A percentile compares a stretch with the other conserved stretches of the same genome.
Conservation (phyloP, 2,329 filamentous ascomycete genomes). For the Alternaria ethzedia region DNA sequence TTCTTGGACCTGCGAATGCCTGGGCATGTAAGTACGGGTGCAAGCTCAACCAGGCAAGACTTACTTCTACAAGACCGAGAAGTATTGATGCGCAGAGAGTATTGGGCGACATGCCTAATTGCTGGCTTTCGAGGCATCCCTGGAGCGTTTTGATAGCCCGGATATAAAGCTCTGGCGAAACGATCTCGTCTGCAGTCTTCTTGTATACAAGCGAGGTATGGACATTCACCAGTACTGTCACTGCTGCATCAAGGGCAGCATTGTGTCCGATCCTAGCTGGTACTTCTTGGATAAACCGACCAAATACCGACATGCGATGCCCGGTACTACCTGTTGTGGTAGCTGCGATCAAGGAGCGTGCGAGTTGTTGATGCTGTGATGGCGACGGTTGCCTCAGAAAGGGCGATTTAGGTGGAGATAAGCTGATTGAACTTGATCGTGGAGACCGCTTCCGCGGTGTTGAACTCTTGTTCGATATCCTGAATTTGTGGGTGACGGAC, state of each 20-base stretch:
- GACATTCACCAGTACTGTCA: slow-evolving; percentile 37
- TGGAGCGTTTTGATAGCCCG: slow-evolving; percentile 41
- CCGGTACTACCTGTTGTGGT: slow-evolving; percentile 34
- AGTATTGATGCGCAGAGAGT: slow-evolving; percentile 44
- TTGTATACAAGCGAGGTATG: slow-evolving; percentile 36
- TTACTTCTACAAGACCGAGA: slow-evolving; percentile 41
- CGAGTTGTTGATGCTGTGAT: slow-evolving; percentile 35
- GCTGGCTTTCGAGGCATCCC: slow-evolving; percentile 33
- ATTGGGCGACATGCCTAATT: slow-evolving; percentile 40
- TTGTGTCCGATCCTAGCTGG: slow-evolving; percentile 41
- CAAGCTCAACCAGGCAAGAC: not conserved
- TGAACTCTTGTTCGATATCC: slow-evolving; percentile 24
- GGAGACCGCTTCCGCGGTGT: slow-evolving; percentile 7
- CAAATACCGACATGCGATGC: slow-evolving; percentile 41
- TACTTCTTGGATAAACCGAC: slow-evolving; percentile 39
- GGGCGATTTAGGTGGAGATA: slow-evolving; percentile 21
- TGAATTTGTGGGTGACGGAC: slow-evolving; percentile 38
- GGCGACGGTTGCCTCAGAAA: slow-evolving; percentile 32
- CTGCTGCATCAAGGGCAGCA: slow-evolving; percentile 40
- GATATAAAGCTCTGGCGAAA: slow-evolving; percentile 36
- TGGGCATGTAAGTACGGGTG: slow-evolving; percentile 4
- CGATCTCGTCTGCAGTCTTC: slow-evolving; percentile 29
- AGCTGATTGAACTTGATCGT: slow-evolving; percentile 17
- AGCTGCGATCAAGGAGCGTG: slow-evolving; percentile 35
- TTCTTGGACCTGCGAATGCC: slow-evolving; percentile 41